Conservation (phyloP, 176 grass and related monocot species). For the Elymus sibiricus region DNA sequence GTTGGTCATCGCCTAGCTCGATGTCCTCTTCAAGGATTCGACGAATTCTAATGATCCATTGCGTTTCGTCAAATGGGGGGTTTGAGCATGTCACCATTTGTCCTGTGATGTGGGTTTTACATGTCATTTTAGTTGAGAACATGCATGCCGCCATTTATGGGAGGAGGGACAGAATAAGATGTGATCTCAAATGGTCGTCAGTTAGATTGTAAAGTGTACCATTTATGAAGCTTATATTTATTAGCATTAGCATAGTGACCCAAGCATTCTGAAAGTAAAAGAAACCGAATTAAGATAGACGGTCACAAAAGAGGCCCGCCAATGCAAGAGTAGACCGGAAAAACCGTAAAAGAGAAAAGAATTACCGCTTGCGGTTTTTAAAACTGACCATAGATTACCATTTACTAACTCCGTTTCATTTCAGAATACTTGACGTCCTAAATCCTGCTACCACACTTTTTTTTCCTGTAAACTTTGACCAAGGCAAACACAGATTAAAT, state of each 20-base stretch:
- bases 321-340: too few species aligned
- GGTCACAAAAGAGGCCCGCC: too few species aligned
- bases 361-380: too few species aligned
- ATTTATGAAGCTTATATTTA: not conserved
- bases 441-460: too few species aligned
- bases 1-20: conserved; percentile 33
- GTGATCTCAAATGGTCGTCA: not conserved
- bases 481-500: too few species aligned
- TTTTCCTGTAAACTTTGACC: too few species aligned
- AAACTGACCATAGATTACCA: too few species aligned
- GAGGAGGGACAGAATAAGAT: not conserved
- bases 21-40: conserved; percentile 55
- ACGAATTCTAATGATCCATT: conserved; percentile 56
- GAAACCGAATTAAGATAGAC: not conserved
- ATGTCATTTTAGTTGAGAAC: not conserved
- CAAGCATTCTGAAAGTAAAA: not conserved
- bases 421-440: too few species aligned
- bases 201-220: not conserved
- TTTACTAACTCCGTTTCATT: too few species aligned
- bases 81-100: conserved; percentile 16
- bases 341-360: too few species aligned
- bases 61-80: conserved; percentile 49
- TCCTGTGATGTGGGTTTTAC: not conserved
- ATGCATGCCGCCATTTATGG: not conserved
- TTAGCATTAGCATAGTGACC: not conserved